A percentile compares a stretch with the other conserved stretches of the same genome.
Evolutionary conservation across 1,284 basidiomycete genomes (phyloP).

Genomic region (Lentinus polychrous): DNA sequence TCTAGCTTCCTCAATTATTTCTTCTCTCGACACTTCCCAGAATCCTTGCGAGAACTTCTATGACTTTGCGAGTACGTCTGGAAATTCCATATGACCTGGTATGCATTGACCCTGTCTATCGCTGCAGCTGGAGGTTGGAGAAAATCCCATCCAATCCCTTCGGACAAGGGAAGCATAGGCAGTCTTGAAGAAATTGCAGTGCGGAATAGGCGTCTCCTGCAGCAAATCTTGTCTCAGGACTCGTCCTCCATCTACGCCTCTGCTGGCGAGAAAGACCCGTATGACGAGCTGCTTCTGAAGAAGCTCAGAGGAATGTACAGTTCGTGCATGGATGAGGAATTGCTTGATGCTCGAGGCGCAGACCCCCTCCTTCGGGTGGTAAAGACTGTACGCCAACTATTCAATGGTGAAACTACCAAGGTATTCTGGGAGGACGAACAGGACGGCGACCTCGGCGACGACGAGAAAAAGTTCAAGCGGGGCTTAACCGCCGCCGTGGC

Average conservation of each 20-base stretch:
- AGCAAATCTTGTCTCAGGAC: slow-evolving; percentile 36
- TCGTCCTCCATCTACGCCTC: slow-evolving; percentile 16
- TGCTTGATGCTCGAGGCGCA: slow-evolving; percentile 56
- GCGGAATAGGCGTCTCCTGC: slow-evolving; percentile 60
- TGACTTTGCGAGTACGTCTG: slow-evolving; percentile 72
- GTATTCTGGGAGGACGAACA: slow-evolving; percentile 16
- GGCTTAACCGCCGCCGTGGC: slow-evolving; percentile 77
- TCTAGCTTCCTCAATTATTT: slow-evolving; percentile 78
- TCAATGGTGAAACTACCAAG: slow-evolving; percentile 42
- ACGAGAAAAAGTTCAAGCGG: slow-evolving; percentile 28
- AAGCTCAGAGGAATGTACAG: slow-evolving; percentile 80
- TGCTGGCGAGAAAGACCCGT: slow-evolving; percentile 21
- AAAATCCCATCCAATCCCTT: slow-evolving; percentile 72
- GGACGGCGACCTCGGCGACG: slow-evolving; percentile 8
- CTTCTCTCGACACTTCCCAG: slow-evolving; percentile 72
- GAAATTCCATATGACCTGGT: background rate
- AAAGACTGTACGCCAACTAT: slow-evolving; percentile 50
- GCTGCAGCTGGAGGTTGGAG: slow-evolving; percentile 76
- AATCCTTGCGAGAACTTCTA: slow-evolving; percentile 98
- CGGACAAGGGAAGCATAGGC: slow-evolving; percentile 70
- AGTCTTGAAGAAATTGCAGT: slow-evolving; percentile 55
- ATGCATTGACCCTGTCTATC: slow-evolving; percentile 5
- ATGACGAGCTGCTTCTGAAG: slow-evolving; percentile 63
- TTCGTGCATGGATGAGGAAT: slow-evolving; percentile 77
- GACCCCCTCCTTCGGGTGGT: slow-evolving; percentile 56